Conservation (phyloP, 495 filamentous ascomycete species). For the Aspergillus carlsbadensis region DNA sequence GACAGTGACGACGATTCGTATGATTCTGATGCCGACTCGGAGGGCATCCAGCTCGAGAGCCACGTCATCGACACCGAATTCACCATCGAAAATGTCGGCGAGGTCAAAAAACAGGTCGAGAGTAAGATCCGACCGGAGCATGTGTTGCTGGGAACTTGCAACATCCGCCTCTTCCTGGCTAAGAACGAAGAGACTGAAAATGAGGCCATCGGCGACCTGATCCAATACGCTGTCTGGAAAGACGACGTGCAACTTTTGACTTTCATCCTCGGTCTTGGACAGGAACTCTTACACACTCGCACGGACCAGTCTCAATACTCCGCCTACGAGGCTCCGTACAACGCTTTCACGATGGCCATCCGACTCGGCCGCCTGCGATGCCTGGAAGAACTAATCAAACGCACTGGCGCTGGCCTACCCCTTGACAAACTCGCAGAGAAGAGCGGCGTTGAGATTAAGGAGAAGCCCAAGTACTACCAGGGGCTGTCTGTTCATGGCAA, state of each 20-base stretch:
- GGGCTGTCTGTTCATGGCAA: constrained; percentile 69
- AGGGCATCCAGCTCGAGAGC: constrained; percentile 41
- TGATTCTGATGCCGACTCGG: constrained; percentile 28
- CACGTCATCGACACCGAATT: constrained; percentile 59
- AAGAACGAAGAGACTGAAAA: neutral
- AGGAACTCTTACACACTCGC: constrained; percentile 24
- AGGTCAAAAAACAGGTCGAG: constrained; percentile 61
- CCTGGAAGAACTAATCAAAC: constrained; percentile 49
- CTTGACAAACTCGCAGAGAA: constrained; percentile 59
- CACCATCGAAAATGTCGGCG: constrained; percentile 70
- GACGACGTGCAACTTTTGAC: constrained; percentile 31
- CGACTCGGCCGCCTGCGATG: constrained; percentile 40
- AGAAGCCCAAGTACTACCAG: constrained; percentile 67
- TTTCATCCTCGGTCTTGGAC: constrained; percentile 44
- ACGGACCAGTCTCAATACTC: constrained; percentile 18
- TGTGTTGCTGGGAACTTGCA: constrained; percentile 37
- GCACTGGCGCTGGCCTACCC: constrained; percentile 61
- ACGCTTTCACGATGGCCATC: constrained; percentile 41
- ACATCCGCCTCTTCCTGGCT: constrained; percentile 34
- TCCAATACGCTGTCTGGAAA: constrained; percentile 19
- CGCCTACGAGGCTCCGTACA: constrained; percentile 19
- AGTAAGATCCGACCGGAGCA: constrained; percentile 51
- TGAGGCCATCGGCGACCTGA: neutral
- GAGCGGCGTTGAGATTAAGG: constrained; percentile 52
- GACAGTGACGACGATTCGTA: constrained; percentile 24